phyloP scores from a whole-genome alignment of 331 rosid species.

The Prunus yedoensis region DNA sequence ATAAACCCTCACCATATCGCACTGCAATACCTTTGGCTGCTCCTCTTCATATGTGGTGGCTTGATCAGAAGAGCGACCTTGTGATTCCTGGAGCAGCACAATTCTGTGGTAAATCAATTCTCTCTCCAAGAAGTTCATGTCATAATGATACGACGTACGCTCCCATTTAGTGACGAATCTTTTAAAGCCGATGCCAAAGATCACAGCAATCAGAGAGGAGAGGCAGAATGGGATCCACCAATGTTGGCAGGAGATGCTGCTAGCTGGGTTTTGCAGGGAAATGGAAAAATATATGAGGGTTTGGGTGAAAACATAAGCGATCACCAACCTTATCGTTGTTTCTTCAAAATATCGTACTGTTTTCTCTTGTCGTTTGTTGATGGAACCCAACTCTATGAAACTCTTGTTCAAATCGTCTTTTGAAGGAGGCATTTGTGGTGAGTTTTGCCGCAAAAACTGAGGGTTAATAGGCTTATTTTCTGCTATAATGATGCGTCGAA shows the following conservation, averaged over 20 bases:
- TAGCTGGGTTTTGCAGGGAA: not conserved
- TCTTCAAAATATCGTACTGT: not conserved
- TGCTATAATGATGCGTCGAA: no score
- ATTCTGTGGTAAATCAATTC: not conserved
- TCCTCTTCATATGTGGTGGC: not conserved
- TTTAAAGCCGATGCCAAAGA: not conserved
- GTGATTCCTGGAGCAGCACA: not conserved
- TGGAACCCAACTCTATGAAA: not conserved
- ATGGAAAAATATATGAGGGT: not conserved
- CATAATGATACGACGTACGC: not conserved
- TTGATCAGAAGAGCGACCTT: no score
- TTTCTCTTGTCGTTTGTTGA: constrained; percentile 1
- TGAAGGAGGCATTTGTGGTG: no score
- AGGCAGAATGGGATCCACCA: constrained; percentile 3
- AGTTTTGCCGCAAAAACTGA: no score
- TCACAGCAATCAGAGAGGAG: not conserved
- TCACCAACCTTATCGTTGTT: not conserved
- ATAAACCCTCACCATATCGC: not conserved
- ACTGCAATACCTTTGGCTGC: no score
- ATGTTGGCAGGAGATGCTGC: not conserved
- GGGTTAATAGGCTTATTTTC: no score
- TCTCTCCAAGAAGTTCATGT: not conserved
- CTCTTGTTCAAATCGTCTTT: no score
- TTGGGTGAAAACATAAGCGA: not conserved
- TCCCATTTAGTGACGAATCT: not conserved